Evolutionary conservation across 148 eudicot genomes (phyloP), one percentile per base, ranked within the genome.

Genomic region (Diospyros lotus): DNA sequence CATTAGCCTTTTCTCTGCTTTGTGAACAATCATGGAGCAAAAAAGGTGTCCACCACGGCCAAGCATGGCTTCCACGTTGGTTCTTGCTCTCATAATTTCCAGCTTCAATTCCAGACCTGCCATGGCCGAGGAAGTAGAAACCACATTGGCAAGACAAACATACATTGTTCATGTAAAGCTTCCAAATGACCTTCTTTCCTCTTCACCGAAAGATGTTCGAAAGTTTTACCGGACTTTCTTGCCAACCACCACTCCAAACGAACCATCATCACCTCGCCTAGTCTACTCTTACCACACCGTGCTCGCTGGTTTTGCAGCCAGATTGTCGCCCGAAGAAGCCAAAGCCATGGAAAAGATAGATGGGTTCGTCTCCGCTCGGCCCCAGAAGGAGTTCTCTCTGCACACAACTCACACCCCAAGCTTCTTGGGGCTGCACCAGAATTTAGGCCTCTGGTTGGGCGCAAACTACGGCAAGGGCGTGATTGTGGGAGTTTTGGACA

Each of bases 341-440:
- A 79, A 90, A 50, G 95, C 77, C 0, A 28, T 28, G 28, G 80
- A 66, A 0, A 12, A 72, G 5, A 87, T 91, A 54, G 86, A 85
- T 0, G 46, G 6, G 1, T 80, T 83, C 4, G 81, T 75, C 8
- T 75, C 82, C 3, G 95, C 41, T 90, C 43, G 95, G 89, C 1
- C 88, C 90, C 13, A 94, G 4, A 76, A 82, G 0, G 28, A 87
- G 0, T 94, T 92, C 79, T 55, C 66, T 0, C 89, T 94, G 17
- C 97, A 94, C 78, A 94, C 95, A 0, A 94, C 98, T 1, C 82
- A 96, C 2, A 94, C 95, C 0, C 98, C 97, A 0, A 83, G 89
- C 58, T 94, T 92, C 46, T 87, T 94, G 38, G 98, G 98, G 0
- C 82, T 94, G 3, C 64, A 80, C 0, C 69, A 67, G 12, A 53